Percentiles rank a stretch among this genome's conserved stretches.
Evolutionary conservation across 1,284 basidiomycete species (phyloP).

Genomic region (Cutaneotrichosporon mucoides): DNA sequence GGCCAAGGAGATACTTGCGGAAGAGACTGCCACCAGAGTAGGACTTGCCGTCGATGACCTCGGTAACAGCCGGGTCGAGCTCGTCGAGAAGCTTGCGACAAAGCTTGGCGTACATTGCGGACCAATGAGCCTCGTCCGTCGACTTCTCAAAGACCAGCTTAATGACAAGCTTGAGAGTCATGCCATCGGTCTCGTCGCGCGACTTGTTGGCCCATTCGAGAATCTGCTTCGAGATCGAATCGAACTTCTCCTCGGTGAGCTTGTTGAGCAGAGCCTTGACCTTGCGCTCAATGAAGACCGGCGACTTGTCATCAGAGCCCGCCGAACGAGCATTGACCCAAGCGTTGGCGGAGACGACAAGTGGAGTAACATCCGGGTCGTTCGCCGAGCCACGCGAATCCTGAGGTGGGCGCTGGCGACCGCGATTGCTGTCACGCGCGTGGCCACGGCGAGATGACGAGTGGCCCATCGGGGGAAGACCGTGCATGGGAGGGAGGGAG

Average conservation of each 20-base stretch:
- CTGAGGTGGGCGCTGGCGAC: constrained; percentile 38
- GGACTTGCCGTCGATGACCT: constrained; percentile 81
- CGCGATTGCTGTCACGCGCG: constrained; percentile 36
- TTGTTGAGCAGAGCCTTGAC: constrained; percentile 93
- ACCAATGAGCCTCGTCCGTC: constrained; percentile 91
- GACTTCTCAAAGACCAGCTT: constrained; percentile 95
- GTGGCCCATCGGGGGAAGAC: constrained; percentile 1
- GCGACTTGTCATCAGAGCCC: constrained; percentile 60
- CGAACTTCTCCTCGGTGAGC: constrained; percentile 95
- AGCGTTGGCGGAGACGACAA: constrained; percentile 72
- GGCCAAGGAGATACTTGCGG: constrained; percentile 84
- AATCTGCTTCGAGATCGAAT: constrained; percentile 88
- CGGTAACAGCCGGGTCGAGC: constrained; percentile 78
- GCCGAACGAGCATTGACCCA: constrained; percentile 60
- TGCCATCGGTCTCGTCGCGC: constrained; percentile 84
- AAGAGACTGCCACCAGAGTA: constrained; percentile 80
- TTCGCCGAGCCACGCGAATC: constrained; percentile 20
- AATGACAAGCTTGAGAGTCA: constrained; percentile 92
- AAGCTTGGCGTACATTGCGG: constrained; percentile 92
- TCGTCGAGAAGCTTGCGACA: constrained; percentile 91
- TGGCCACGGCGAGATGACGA: constrained; percentile 26
- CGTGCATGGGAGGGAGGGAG: constrained; percentile 2
- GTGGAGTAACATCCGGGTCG: constrained; percentile 62
- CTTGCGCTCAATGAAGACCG: constrained; percentile 84
- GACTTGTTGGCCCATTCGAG: constrained; percentile 93